Evolutionary conservation across 495 filamentous ascomycete species (phyloP), one percentile per base, ranked within the genome.

Genomic region (Filosporella fistucella): DNA sequence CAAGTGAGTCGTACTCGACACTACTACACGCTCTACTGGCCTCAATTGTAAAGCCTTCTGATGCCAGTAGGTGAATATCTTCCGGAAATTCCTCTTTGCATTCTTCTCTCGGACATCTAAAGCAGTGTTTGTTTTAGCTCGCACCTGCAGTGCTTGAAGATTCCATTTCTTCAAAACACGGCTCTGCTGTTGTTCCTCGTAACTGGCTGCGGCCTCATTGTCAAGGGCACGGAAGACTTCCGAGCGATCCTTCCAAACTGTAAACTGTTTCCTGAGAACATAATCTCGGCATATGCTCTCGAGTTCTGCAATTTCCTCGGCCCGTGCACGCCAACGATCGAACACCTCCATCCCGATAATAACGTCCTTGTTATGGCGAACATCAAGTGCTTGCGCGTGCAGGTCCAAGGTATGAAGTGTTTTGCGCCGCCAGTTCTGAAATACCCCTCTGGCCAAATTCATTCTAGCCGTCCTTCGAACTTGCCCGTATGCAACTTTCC

Each of bases 41-140:
- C 64, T 56, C 36, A 55, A 63, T 63, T 73, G 59, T 16, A 58
- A 61, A 6, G 74, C 61, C 49, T 69, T 73, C 8, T 79, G 69
- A 12, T 70, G 62, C 82, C 82, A 86, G 38, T 67, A 64, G 29
- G 71, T 75, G 52, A 86, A 74, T n/a, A 79, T 67, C 39, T 67
- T 73, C 46, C 77, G 68, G 17, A 72, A 64, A 56, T 78, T 68
- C 49, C 71, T 77, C 50, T 77, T 71, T 13, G 74, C 59, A 52
- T 63, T 66, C 57, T 64, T 67, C 42, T 70, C 66, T 13, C 60
- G 43, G n/a, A 65, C 50, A 16, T 67, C 65, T 36, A 56, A 43
- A 9, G 61, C 68, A 40, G 64, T 63, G 38, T 62, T 58, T 28
- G 59, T 51, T 24, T 63, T 57, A 29, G 62, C 59, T 12, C 63